phyloP scores from a whole-genome alignment of 208 protist species.

The Leishmania gerbilli region DNA sequence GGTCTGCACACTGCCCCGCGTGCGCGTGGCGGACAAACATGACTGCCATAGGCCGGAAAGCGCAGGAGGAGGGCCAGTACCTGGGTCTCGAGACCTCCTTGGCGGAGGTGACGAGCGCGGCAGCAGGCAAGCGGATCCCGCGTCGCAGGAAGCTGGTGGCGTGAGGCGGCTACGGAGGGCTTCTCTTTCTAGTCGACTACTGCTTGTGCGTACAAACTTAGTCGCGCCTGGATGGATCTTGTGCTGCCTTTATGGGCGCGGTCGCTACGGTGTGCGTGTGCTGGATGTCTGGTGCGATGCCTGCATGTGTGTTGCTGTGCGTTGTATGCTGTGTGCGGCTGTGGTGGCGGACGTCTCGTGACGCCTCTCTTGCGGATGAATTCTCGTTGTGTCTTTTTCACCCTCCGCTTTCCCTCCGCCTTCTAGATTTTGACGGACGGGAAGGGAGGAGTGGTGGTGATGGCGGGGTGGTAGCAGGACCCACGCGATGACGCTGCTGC shows the following conservation, averaged over 20 bases:
- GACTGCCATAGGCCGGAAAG: slow-evolving; percentile 36
- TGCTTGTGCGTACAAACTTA: neutral
- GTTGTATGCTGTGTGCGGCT: neutral
- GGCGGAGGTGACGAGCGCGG: slow-evolving; percentile 4
- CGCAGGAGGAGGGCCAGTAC: slow-evolving; percentile 49
- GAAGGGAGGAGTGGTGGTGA: too few relatives aligned
- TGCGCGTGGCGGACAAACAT: slow-evolving; percentile 77
- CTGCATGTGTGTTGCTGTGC: neutral
- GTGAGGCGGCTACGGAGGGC: slow-evolving; percentile 10
- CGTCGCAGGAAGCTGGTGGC: slow-evolving; percentile 55
- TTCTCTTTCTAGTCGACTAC: neutral
- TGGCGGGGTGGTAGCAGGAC: neutral
- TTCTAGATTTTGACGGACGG: neutral
- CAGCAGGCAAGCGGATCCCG: slow-evolving; percentile 33
- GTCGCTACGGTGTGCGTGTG: neutral
- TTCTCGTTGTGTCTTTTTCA: neutral
- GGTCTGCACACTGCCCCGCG: slow-evolving; percentile 60
- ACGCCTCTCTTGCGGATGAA: neutral
- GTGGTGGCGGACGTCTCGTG: neutral
- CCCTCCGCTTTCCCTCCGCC: neutral
- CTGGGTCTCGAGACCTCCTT: slow-evolving; percentile 52
- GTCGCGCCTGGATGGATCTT: neutral
- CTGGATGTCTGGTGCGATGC: neutral
- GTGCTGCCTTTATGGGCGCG: neutral
- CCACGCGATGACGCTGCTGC: neutral